Evolutionary conservation across 495 filamentous ascomycete species (phyloP).

Genomic region (Xylaria flabelliformis): DNA sequence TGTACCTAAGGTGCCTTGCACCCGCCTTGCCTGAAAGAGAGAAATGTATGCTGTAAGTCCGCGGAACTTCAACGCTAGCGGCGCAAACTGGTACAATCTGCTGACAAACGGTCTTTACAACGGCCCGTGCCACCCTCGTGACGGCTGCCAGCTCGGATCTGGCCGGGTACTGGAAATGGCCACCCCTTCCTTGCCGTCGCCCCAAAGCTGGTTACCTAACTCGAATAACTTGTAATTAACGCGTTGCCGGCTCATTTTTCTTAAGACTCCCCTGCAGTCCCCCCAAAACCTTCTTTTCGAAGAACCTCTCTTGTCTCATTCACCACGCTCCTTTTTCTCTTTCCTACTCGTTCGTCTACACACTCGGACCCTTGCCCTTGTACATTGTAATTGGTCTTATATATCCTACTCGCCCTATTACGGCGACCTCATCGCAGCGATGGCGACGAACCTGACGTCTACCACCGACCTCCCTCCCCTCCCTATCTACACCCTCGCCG

Average conservation of each 20-base stretch:
- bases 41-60: background rate
- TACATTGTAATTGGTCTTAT: slow-evolving; percentile 22
- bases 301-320: slow-evolving; percentile 24
- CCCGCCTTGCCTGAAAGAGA: background rate
- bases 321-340: slow-evolving; percentile 34
- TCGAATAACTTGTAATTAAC: slow-evolving; percentile 19
- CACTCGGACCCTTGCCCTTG: slow-evolving; percentile 11
- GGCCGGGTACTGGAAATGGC: background rate
- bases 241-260: slow-evolving; percentile 21
- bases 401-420: slow-evolving; percentile 6
- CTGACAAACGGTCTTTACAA: background rate
- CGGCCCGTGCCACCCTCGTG: background rate
- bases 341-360: slow-evolving; percentile 14
- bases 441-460: slow-evolving; percentile 42
- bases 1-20: background rate
- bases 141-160: slow-evolving; percentile 14
- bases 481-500: slow-evolving; percentile 71
- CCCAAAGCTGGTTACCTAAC: background rate
- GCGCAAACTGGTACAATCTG: slow-evolving; percentile 1
- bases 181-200: background rate
- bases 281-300: slow-evolving; percentile 21
- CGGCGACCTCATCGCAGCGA: slow-evolving; percentile 30
- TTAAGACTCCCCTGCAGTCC: slow-evolving; percentile 10
- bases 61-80: background rate
- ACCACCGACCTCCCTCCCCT: slow-evolving; percentile 73